Base-by-base conservation (phyloP, 331 rosid species). In the Phaseolus coccineus region DNA sequence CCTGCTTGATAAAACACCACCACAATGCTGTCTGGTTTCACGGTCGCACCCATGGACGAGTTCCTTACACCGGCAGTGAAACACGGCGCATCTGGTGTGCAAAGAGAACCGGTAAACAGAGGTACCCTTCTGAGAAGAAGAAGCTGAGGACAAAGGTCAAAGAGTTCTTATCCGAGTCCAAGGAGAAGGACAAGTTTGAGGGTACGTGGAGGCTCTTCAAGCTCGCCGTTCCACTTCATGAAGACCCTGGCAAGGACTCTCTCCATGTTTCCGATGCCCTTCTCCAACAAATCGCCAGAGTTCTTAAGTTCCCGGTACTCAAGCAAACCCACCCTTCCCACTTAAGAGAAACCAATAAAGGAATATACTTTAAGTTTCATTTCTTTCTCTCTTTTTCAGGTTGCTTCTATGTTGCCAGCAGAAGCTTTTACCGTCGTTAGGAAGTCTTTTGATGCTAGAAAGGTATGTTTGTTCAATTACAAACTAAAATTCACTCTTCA, bases 111-210 rank as follows among this genome's bases (percentile, higher is more conserved):
- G 97, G 97, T 47, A 89, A 81, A 82, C 91, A 70, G 87, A 78
- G 92, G 81, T 92, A 92, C 84, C 97, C 97, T 0, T 92, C 97
- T 3, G 96, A 92, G 92, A 90, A 89, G 86, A 92, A 87, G 90
- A 86, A 81, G 64, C 85, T 92, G 1, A 89, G 73, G 59, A 42
- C 79, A 50, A 90, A 89, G 87, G 86, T 79, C 30, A 87, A 78
- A 87, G 77, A 90, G 8, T 67, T 82, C 51, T 15, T 85, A 2
- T 64, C 83, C 4, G 77, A 73, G 30, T 48, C 83, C 2, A 68
- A 83, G 40, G 77, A 70, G 3, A 51, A 73, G 10, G 63, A 47
- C 80, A 90, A 86, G 82, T 84, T 83, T 53, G 82, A 88, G 39
- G 97, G 96, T 12, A 81, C 83, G 16, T 92, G 97, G 97, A 82